Evolutionary conservation across 352 stramenopile genomes (phyloP), one percentile per base, ranked within the genome.

Genomic region (Pelagophyceae sp.): DNA sequence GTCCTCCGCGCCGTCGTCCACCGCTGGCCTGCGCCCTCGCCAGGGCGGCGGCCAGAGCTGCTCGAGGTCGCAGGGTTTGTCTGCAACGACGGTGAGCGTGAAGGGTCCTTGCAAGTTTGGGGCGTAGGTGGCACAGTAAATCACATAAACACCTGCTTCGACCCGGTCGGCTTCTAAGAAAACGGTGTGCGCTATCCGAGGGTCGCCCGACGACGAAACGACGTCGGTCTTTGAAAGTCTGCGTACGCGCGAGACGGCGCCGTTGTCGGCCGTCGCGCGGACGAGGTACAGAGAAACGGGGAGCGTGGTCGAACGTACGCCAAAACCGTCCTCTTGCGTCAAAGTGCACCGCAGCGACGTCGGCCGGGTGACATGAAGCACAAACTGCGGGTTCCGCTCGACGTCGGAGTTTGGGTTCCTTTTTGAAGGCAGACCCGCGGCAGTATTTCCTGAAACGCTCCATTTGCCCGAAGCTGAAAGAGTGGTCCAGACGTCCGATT

Each of bases 341-440:
- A 38, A 3, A 23, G n/a, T 71, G 61, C n/a, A 23, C 6, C 61
- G 61, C n/a, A 71, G 27, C 5, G 61, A 33, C 15, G n/a, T 94
- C 0, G 90, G 90, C 0, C 89, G 84, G 0, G 84, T 77, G 20
- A 96, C 81, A 5, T 81, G 79, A 35, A 97, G 80, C 20, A 87
- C 80, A 71, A 89, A 97, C 80, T 96, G 90, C 61, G 91, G 92
- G 76, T 96, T 96, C 75, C 89, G 85, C 3, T 93, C 89, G 0
- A 97, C 82, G 6, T 76, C 67, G 38, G 91, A 94, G 27, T 81
- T 77, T 0, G 84, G 79, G 75, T 96, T 95, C 77, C 94, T 90
- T 17, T 83, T 79, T 31, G 86, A 92, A 0, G 91, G 90, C 25
- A 96, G 79, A 0, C 91, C 91, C n/a, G 86, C 88, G 0, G 90